Evolutionary conservation across 352 stramenopile genomes (phyloP), one percentile per base, ranked within the genome.

Genomic region (Globisporangium nunn): DNA sequence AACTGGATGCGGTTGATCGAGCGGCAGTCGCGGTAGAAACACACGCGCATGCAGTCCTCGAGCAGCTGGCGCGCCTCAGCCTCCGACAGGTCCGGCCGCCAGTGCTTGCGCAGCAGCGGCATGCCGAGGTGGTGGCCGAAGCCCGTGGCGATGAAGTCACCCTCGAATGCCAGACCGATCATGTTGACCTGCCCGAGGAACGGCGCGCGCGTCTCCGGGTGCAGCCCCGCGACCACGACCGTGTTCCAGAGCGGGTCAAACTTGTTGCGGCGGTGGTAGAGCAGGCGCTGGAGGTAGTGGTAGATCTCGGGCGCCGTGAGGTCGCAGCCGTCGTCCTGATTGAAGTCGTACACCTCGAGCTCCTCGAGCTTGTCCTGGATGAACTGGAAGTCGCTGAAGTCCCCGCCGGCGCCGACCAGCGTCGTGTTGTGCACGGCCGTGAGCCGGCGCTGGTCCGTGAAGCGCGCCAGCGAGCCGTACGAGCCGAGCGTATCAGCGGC

Each of bases 201-300:
- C 11, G 82, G 98, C 52, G 88, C 64, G 58, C 90, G 77, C 33
- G 89, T 95, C 67, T 96, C 85, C 30, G 90, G 85, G 55, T 94
- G 83, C 48, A 93, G 74, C 3, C 97, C 96, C n/a, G 92, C 97
- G 52, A 99, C 87, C 0, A 99, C 83, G 5, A 99, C 62, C 55
- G 96, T 97, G 81, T 99, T 99, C 96, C 96, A 99, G 30, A 98
- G 85, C 45, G 97, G 97, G 74, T 99, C 97, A 67, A 99, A 98
- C 67, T 99, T 98, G 75, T 98, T 99, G 66, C 97, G 88, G 63
- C 96, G 87, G 70, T 99, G 92, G 85, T 99, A 99, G 75, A 99
- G 83, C 57, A 99, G 87, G 28, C 96, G 94, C 57, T 98, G 83
- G 35, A 99, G 72, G 74, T 99, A 99, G 70, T 97, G 95, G 75